phyloP scores from a whole-genome alignment of 1,284 basidiomycete species.

The Calocybe gambosa region DNA sequence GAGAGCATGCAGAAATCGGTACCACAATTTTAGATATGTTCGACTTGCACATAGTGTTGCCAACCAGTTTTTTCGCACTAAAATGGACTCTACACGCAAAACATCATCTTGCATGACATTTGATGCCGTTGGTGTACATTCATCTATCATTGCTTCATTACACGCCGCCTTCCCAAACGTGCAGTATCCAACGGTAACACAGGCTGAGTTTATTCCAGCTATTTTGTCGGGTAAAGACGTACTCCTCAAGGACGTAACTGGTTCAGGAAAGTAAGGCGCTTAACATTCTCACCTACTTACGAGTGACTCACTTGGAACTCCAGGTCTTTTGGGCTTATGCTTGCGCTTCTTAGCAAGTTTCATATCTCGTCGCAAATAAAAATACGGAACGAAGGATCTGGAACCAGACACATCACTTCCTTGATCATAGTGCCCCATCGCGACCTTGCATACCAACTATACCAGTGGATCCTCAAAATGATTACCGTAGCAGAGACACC shows the following conservation, averaged over 20 bases:
- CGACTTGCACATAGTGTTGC: slow-evolving; percentile 16
- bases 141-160: slow-evolving; percentile 41
- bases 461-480: slow-evolving; percentile 61
- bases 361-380: slow-evolving; percentile 24
- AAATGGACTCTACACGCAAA: not conserved
- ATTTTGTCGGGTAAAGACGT: slow-evolving; percentile 53
- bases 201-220: slow-evolving; percentile 56
- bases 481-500: slow-evolving; percentile 22
- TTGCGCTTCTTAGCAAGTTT: slow-evolving; percentile 59
- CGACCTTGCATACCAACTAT: slow-evolving; percentile 64
- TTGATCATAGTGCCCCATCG: slow-evolving; percentile 70
- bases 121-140: slow-evolving; percentile 44
- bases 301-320: slow-evolving; percentile 1
- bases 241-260: slow-evolving; percentile 62
- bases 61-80: slow-evolving; percentile 8
- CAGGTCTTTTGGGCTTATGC: slow-evolving; percentile 60
- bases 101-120: slow-evolving; percentile 28
- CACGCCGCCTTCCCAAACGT: slow-evolving; percentile 59
- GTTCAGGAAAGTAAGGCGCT: slow-evolving; percentile 62
- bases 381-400: slow-evolving; percentile 12
- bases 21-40: slow-evolving; percentile 12
- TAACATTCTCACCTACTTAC: slow-evolving; percentile 5
- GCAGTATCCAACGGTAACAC: slow-evolving; percentile 49
- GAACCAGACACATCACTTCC: slow-evolving; percentile 32
- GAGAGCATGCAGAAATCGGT: slow-evolving; percentile 16